Conservation (phyloP, 129 eudicot genomes). For the Arctium minus region DNA sequence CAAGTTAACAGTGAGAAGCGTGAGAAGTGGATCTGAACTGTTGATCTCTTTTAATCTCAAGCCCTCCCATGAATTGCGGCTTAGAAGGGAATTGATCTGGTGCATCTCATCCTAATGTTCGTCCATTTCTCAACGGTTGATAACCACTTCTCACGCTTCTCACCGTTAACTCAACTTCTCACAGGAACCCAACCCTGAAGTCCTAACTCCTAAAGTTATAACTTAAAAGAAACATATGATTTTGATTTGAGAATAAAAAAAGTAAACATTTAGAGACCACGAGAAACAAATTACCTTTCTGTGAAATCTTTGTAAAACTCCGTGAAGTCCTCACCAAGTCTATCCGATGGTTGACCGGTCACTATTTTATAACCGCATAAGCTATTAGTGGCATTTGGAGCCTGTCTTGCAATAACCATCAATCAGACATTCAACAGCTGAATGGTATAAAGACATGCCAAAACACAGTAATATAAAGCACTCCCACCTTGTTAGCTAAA, state of each 20-base stretch:
- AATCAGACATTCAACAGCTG: slow-evolving; percentile 1
- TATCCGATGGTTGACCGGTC: slow-evolving; percentile 97
- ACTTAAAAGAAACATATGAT: neutral
- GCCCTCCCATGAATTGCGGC: too few relatives aligned
- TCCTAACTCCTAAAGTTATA: too few relatives aligned
- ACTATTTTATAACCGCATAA: slow-evolving; percentile 93
- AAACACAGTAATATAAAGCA: neutral
- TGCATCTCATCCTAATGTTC: too few relatives aligned
- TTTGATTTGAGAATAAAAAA: neutral
- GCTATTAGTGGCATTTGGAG: slow-evolving; percentile 93
- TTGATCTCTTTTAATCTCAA: too few relatives aligned
- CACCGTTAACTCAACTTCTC: too few relatives aligned
- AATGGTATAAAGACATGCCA: neutral
- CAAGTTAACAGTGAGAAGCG: too few relatives aligned
- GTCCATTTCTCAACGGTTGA: too few relatives aligned
- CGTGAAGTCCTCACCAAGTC: slow-evolving; percentile 96
- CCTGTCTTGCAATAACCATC: slow-evolving; percentile 38
- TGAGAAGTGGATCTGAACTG: too few relatives aligned
- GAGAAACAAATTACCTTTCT: slow-evolving; percentile 47
- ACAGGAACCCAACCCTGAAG: too few relatives aligned
- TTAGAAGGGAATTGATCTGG: too few relatives aligned
- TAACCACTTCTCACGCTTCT: too few relatives aligned
- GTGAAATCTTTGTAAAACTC: slow-evolving; percentile 83
- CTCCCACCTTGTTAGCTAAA: slow-evolving; percentile 70
- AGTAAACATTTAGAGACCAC: neutral